Conservation (phyloP, 1,284 basidiomycete genomes). For the Inonotus hispidus region DNA sequence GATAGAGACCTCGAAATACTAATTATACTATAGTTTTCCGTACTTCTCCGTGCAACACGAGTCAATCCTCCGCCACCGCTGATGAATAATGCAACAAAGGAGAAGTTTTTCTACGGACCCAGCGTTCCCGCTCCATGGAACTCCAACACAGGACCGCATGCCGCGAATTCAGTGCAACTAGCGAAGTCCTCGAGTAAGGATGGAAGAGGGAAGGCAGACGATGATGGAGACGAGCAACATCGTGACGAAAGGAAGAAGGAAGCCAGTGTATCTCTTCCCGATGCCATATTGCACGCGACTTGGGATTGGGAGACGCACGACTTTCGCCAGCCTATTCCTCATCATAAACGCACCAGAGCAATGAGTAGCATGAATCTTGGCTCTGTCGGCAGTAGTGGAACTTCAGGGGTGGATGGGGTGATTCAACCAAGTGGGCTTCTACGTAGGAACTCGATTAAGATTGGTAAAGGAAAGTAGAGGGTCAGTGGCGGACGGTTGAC, state of each 20-base stretch:
- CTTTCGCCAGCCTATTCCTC: conserved; percentile 44
- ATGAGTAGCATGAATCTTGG: neutral
- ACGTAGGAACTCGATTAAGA: conserved; percentile 13
- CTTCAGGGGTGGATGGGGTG: neutral
- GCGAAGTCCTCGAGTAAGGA: conserved; percentile 25
- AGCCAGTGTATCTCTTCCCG: conserved; percentile 43
- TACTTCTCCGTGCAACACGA: conserved; percentile 55
- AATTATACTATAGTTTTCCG: conserved; percentile 36
- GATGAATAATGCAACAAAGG: conserved; percentile 46
- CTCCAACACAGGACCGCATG: conserved; percentile 30
- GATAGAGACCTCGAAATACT: conserved; percentile 2
- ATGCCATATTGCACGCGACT: conserved; percentile 65
- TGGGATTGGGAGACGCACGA: conserved; percentile 72
- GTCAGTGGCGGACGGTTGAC: neutral
- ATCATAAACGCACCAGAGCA: conserved; percentile 22
- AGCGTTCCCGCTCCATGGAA: conserved; percentile 68
- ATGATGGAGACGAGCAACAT: conserved; percentile 21
- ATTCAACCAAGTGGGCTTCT: neutral
- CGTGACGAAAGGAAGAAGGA: conserved; percentile 25
- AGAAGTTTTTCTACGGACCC: conserved; percentile 56
- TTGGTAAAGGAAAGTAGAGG: conserved; percentile 7
- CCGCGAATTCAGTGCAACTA: conserved; percentile 23
- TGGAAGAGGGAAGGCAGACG: conserved; percentile 24
- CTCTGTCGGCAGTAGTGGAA: neutral
- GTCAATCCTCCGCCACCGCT: conserved; percentile 50